Conservation (phyloP, 345 rosid species). For the Sisymbrium irio region DNA sequence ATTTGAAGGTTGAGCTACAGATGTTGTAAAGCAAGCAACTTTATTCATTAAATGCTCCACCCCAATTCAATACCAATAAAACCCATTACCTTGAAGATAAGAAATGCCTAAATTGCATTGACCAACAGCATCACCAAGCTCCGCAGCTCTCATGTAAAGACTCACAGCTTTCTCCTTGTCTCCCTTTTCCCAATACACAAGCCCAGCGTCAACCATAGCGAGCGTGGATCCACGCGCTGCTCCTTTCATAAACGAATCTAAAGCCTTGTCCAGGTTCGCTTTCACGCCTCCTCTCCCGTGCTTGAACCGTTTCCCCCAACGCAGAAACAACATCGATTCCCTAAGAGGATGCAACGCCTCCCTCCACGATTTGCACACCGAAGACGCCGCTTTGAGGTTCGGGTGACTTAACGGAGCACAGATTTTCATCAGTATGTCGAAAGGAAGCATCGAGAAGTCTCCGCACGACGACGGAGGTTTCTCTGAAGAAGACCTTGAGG, state of each 20-base stretch:
- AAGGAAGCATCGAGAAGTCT: slow-evolving; percentile 74
- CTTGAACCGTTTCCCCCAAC: slow-evolving; percentile 80
- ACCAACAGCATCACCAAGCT: slow-evolving; percentile 69
- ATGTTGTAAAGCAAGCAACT: neutral
- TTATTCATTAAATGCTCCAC: too few species aligned
- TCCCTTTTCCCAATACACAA: slow-evolving; percentile 81
- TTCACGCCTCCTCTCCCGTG: slow-evolving; percentile 79
- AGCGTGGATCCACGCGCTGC: slow-evolving; percentile 83
- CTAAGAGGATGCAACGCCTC: slow-evolving; percentile 79
- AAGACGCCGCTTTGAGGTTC: slow-evolving; percentile 63
- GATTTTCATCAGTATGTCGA: slow-evolving; percentile 58
- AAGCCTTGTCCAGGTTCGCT: slow-evolving; percentile 65
- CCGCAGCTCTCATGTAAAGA: slow-evolving; percentile 69
- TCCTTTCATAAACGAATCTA: slow-evolving; percentile 74
- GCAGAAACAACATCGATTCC: slow-evolving; percentile 74
- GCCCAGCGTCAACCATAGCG: slow-evolving; percentile 98
- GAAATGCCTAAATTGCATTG: slow-evolving; percentile 85
- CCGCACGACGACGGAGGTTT: neutral
- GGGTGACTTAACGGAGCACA: slow-evolving; percentile 67
- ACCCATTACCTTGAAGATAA: slow-evolving; percentile 60
- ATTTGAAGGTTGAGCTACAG: slow-evolving; percentile 63
- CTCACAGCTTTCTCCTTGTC: slow-evolving; percentile 50
- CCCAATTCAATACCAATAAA: neutral
- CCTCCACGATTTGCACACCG: slow-evolving; percentile 81
- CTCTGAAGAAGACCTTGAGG: neutral